Base-by-base conservation (phyloP, 352 stramenopile species). In the Pythium scleroteichum region DNA sequence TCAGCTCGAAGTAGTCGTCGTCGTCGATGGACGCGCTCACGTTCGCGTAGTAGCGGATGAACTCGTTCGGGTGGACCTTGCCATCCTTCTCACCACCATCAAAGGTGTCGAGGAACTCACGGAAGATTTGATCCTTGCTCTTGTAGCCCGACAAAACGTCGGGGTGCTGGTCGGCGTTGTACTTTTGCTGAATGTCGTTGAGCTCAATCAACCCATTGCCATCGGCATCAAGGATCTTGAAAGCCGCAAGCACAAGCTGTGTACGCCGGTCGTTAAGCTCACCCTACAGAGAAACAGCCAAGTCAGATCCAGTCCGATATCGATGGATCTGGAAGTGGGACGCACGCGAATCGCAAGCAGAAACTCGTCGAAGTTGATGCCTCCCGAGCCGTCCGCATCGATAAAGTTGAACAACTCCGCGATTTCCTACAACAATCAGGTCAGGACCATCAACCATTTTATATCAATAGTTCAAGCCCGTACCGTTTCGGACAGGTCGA, bases 1-100 rank as follows among this genome's bases (percentile, higher is more conserved):
- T 92, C 41, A 97, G 75, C 69, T 97, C 90, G 60, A 97, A 97
- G 79, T 97, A 97, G 71, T 96, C 87, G 64, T 97, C 91, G 58
- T 90, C 75, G 57, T 96, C 83, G 54, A 97, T 97, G 27, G 79
- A 94, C 41, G 90, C 88, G 56, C 86, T 94, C 40, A 97, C 71
- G 55, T 96, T 96, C 20, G 73, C 71, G 68, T 97, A 97, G 78
- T 98, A 98, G 51, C 88, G 84, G 41, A 91, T 59, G 47, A 96
- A 97, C 64, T 98, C 88, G 45, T 75, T 75, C 42, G 73, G 71
- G 35, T 90, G 81, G 33, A 97, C 88, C 69, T 91, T 90, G 54
- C 83, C 85, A 47, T 95, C 85, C 69, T 91, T 92, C 56, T 93
- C 78, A n/a, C 77, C 78, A n/a, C 82, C 82, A 58, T 96, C 87